Evolutionary conservation across 495 filamentous ascomycete species (phyloP).

Genomic region (Schizothecium vesticola): DNA sequence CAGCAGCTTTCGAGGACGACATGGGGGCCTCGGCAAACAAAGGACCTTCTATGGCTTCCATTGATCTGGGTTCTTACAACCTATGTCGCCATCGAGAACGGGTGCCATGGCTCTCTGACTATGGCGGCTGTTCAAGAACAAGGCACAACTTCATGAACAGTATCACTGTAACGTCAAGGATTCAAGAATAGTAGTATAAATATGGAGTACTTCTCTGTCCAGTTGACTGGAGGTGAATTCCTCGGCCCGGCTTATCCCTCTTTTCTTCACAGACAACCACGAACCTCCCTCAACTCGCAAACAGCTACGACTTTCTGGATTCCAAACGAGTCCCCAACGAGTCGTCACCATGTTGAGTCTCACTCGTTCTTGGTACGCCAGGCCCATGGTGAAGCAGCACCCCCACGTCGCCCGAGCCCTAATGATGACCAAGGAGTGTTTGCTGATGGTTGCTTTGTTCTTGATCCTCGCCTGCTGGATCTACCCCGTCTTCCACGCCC

Average conservation of each 20-base stretch:
- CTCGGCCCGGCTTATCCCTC: too few species aligned
- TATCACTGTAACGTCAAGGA: too few species aligned
- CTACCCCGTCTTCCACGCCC: not conserved
- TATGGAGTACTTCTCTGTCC: not conserved
- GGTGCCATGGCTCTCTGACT: too few species aligned
- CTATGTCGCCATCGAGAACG: too few species aligned
- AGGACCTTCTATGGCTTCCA: not conserved
- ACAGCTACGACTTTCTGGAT: too few species aligned
- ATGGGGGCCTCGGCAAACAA: not conserved
- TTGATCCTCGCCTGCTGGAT: not conserved
- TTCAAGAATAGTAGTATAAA: not conserved
- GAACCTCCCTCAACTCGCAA: too few species aligned
- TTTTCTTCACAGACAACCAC: too few species aligned
- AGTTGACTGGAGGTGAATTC: too few species aligned
- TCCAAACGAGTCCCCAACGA: too few species aligned
- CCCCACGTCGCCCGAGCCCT: not conserved
- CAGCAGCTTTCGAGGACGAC: not conserved
- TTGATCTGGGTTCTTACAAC: not conserved
- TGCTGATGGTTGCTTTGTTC: not conserved
- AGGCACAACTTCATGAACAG: too few species aligned
- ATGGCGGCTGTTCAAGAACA: not conserved
- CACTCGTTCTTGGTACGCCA: not conserved
- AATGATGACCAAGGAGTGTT: not conserved
- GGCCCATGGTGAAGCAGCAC: not conserved
- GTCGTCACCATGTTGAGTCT: not conserved